Conservation (phyloP, 2,329 filamentous ascomycete genomes). For the Epichloe elymi region DNA sequence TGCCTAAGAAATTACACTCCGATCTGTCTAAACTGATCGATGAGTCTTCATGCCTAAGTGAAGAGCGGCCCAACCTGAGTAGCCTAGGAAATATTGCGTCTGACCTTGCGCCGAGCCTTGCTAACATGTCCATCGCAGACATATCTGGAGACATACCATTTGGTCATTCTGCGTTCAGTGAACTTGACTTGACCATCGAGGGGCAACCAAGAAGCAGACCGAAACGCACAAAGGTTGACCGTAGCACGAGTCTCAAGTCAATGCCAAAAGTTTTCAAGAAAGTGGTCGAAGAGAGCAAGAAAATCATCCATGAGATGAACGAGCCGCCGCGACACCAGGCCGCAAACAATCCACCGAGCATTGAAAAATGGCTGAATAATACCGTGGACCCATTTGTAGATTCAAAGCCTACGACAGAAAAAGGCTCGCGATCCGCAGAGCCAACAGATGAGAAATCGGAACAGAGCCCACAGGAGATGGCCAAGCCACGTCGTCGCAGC, state of each 20-base stretch:
- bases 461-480: background rate
- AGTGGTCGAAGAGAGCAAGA: conserved; percentile 50
- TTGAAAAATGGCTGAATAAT: conserved; percentile 51
- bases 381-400: conserved; percentile 52
- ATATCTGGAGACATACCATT: conserved; percentile 45
- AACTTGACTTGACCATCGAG: conserved; percentile 42
- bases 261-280: conserved; percentile 52
- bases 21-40: conserved; percentile 13
- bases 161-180: conserved; percentile 54
- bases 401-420: conserved; percentile 1
- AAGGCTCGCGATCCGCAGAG: background rate
- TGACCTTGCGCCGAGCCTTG: conserved; percentile 22
- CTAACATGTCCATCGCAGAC: conserved; percentile 43
- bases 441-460: background rate
- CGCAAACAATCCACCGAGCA: conserved; percentile 46
- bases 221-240: conserved; percentile 33
- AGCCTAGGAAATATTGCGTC: conserved; percentile 15
- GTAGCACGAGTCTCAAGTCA: conserved; percentile 44
- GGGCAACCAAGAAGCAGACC: conserved; percentile 29
- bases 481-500: conserved; percentile 1
- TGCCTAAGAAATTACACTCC: conserved; percentile 13
- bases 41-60: conserved; percentile 16
- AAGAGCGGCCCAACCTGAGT: conserved; percentile 17
- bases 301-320: conserved; percentile 48
- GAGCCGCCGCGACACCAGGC: conserved; percentile 38